Base-by-base conservation (phyloP, 257 asterid genomes). In the Fraxinus americana region DNA sequence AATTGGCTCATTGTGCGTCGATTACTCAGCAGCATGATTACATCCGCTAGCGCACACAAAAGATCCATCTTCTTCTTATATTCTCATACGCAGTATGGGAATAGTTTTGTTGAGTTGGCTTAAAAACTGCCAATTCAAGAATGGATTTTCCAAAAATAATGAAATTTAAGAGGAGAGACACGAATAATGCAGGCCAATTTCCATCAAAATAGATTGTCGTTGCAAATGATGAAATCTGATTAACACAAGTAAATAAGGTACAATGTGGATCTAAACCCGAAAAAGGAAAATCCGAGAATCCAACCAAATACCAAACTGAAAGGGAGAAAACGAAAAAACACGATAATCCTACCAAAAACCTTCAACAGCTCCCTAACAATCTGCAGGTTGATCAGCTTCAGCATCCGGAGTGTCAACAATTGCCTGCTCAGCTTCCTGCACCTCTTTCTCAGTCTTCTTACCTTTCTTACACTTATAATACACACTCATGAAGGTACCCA, bases 391-490 rank as follows among this genome's bases (percentile, higher is more conserved):
- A 78, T 77, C 90, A 63, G 88, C 87, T 74, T 94, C 97, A 7
- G 93, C 91, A 66, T 90, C 90, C 0, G 96, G 91, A 39, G 91
- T 88, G 71, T 94, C 98, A 7, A 86, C 85, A 63, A 86, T 68
- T 45, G 94, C 98, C 82, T 89, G 96, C 89, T 96, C 99, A 39
- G 99, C 99, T 50, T 93, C 99, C 84, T 91, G 98, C 35, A 96
- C 98, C 87, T 96, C 99, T 83, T 96, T 96, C 84, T 96, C 99
- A 0, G 97, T 96, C 91, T 96, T 96, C 94, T 87, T 90, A 27
- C 99, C 99, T 82, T 96, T 96, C 96, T 96, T 96, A 0, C 88
- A 96, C 80, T 96, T 96, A 23, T 96, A 96, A 77, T 96, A 96
- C 83, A 96, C 90, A 45, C 97, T 91, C 99, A 96, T 95, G 92